phyloP scores from a whole-genome alignment of 2,329 filamentous ascomycete genomes.

The Colletotrichum agaves region DNA sequence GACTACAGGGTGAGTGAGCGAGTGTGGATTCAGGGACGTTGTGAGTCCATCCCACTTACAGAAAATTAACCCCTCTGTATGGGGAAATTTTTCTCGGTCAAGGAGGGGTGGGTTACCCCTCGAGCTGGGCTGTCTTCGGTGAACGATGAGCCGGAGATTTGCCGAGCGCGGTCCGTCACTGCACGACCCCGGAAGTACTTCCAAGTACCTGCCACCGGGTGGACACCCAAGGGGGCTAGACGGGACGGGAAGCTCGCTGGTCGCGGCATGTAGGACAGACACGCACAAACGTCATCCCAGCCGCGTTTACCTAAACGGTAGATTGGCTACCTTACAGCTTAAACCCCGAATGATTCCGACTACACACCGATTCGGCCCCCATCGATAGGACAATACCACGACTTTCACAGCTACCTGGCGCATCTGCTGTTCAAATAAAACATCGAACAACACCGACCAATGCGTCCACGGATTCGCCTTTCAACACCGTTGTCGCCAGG shows the following conservation, averaged over 20 bases:
- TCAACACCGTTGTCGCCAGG: constrained; percentile 43
- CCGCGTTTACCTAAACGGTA: constrained; percentile 26
- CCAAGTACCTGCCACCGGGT: constrained; percentile 16
- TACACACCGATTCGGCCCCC: background rate
- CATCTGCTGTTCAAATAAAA: background rate
- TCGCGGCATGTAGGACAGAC: constrained; percentile 10
- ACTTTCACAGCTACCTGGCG: background rate
- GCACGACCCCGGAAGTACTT: background rate
- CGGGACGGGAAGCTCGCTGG: constrained; percentile 22
- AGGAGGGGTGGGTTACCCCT: constrained; percentile 24
- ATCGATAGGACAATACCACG: background rate
- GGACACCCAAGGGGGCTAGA: constrained; percentile 21
- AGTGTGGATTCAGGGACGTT: background rate
- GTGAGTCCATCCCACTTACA: constrained; percentile 32
- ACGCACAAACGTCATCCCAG: constrained; percentile 38
- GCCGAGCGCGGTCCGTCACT: constrained; percentile 10
- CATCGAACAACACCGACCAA: constrained; percentile 16
- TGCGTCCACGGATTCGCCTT: constrained; percentile 31
- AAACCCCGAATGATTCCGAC: background rate
- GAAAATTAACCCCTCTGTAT: constrained; percentile 18
- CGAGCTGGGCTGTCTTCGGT: constrained; percentile 6
- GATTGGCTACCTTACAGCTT: constrained; percentile 15
- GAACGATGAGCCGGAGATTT: constrained; percentile 21
- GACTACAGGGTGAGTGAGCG: background rate
- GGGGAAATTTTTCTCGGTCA: constrained; percentile 39